Base-by-base conservation (phyloP, 108 stramenopile species). In the Cyclostephanos invisitatus region DNA sequence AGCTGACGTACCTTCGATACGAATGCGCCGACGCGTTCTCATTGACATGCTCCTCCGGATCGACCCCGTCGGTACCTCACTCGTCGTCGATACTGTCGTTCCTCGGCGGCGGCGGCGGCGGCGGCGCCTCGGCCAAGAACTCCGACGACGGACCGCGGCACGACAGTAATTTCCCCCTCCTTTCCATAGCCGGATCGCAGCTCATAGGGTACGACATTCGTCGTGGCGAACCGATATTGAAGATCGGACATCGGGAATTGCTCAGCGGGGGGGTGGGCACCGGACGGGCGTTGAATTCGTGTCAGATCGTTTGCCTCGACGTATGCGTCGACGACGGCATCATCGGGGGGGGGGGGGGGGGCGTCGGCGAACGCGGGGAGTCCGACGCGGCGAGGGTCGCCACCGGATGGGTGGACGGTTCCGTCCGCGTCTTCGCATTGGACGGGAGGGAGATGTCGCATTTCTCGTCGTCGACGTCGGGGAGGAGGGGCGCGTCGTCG, bases 1-100 rank as follows among this genome's bases (percentile, higher is more conserved):
- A 91, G 54, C 90, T 89, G 62, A 94, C 90, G 15, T 94, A 94
- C 78, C 84, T 94, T 29, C 86, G 93, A 59, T 94, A 91, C 79
- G 93, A 94, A 73, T 94, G 93, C 63, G 93, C 90, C 44, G 93
- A 94, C 76, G 82, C 89, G 25, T 94, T 94, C 70, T 91, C 90
- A 1, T 73, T 94, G 44, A 67, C 88, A 17, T 69, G 72, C 28
- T 75, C 82, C 36, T 68, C 85, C 11, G 82, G 81, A 6, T 83
- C 92, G 8, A 85, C 92, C 6, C 80, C 87, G 11, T 84, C 91
- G 10, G 80, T 76, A 25, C 75, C 75, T 7, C 75, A 76, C 27
- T 87, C 92, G 35, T 86, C 90, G 65, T 78, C 84, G 25, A 85
- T 73, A 36, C 62, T 93, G 25, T 77, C 84, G 8, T 91, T 93